Base-by-base conservation (phyloP, 768 basidiomycete species). In the Hebeloma cylindrosporum region DNA sequence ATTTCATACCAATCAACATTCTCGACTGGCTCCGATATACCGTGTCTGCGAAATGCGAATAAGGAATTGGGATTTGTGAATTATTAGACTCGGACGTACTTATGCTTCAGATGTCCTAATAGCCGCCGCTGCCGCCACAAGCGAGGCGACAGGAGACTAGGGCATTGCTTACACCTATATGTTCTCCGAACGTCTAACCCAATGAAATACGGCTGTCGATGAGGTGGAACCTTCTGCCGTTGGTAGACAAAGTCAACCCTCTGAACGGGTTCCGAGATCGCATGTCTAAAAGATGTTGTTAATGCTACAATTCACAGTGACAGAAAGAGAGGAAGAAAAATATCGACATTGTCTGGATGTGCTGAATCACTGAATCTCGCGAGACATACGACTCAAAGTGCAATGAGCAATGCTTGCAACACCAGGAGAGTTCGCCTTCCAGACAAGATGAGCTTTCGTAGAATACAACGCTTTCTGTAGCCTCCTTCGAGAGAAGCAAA, bases 401-500 rank as follows among this genome's bases (percentile, higher is more conserved):
- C 26, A 7, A 7, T 8, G 35, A n/a, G 26, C 45, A 46, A n/a
- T 22, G 35, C 21, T 18, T 46, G 29, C 45, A 46, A 7, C 35
- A 16, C 45, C 45, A 46, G 7, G 10, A 21, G 6, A 5, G 37
- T 11, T 7, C n/a, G 29, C 16, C 21, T 8, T 35, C 35, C 16
- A 20, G 16, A 5, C 28, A 29, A 39, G 10, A 38, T 11, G 36
- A n/a, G 14, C 14, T 14, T 46, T 46, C 45, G 21, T 46, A 37
- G 16, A 46, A 46, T 4, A 31, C 22, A 11, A 46, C 35, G 4
- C 35, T 38, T 16, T 46, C 37, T 9, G n/a, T 16, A 5, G 31
- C 20, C 22, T 46, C 37, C 18, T 37, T 14, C 1, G 45, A 22
- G 16, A 46, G 13, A 18, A 22, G 26, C 22, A n/a, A 4, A 17